These are phyloP conservation scores for Mariannaea elegans DNA, from an alignment of 2,329 filamentous ascomycete species.

Conservation along the genomic window DNA sequence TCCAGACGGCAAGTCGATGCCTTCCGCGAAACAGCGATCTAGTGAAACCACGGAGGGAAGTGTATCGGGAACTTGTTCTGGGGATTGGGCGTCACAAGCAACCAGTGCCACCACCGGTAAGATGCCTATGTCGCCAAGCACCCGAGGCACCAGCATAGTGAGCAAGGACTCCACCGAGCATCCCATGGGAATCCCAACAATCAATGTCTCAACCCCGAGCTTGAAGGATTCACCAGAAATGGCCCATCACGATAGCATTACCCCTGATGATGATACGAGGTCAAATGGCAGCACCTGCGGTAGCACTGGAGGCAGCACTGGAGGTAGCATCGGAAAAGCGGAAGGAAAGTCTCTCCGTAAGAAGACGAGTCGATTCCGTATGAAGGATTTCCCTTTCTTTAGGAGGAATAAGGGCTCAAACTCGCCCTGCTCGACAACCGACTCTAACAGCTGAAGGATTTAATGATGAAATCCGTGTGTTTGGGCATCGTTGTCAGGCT, in stretches of 20 bases:
- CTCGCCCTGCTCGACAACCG: conserved; percentile 44
- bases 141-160: conserved; percentile 71
- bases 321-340: conserved; percentile 56
- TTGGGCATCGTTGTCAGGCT: conserved; percentile 12
- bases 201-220: conserved; percentile 51
- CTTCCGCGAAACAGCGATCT: conserved; percentile 60
- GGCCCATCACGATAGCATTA: conserved; percentile 34
- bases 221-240: conserved; percentile 43
- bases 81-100: conserved; percentile 70
- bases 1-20: conserved; percentile 50
- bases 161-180: conserved; percentile 67
- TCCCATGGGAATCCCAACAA: conserved; percentile 52
- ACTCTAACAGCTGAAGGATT: conserved; percentile 44
- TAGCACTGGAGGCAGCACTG: conserved; percentile 43
- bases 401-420: conserved; percentile 59
- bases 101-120: conserved; percentile 71
- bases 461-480: conserved; percentile 25
- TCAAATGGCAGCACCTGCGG: conserved; percentile 36
- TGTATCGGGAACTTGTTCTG: conserved; percentile 60
- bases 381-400: conserved; percentile 68
- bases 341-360: conserved; percentile 65
- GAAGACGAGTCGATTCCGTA: conserved; percentile 69
- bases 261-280: conserved; percentile 44
- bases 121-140: conserved; percentile 71
- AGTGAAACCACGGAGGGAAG: conserved; percentile 72